phyloP scores from a whole-genome alignment of 176 grass and related monocot species.

The Eragrostis nindensis region DNA sequence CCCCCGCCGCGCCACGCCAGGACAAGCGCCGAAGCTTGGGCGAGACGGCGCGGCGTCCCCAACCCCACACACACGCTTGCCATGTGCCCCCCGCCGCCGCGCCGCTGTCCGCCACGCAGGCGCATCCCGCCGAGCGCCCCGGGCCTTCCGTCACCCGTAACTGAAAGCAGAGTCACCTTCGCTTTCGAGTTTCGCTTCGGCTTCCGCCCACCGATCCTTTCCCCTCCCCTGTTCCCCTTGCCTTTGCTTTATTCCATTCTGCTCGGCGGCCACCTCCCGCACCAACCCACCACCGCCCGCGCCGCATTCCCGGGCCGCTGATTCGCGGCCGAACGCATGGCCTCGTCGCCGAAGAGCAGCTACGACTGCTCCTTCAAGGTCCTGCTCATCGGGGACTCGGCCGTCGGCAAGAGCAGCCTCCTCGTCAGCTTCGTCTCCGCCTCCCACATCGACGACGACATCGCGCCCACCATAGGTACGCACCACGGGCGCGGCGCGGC shows the following conservation, averaged over 20 bases:
- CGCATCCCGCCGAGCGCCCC: neutral
- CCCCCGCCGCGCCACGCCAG: neutral
- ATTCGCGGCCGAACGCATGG: conserved; percentile 26
- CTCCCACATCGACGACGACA: conserved; percentile 50
- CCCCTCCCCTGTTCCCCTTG: neutral
- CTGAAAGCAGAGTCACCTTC: conserved; percentile 12
- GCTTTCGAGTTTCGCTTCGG: conserved; percentile 28
- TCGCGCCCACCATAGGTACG: conserved; percentile 72
- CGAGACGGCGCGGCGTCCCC: neutral
- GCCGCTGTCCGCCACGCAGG: conserved; percentile 22
- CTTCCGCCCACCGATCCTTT: conserved; percentile 12
- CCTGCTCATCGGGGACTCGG: conserved; percentile 79
- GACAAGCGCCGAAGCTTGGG: conserved; percentile 18
- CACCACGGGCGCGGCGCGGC: neutral
- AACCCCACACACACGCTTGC: neutral
- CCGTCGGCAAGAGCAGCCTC: conserved; percentile 83
- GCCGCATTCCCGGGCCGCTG: conserved; percentile 21
- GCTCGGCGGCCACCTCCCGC: conserved; percentile 21
- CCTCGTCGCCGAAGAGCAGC: conserved; percentile 43
- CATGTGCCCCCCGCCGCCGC: neutral
- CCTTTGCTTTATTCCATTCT: conserved; percentile 20
- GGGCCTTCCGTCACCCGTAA: conserved; percentile 21
- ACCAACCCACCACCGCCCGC: conserved; percentile 42
- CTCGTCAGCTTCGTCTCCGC: conserved; percentile 78
- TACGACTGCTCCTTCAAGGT: conserved; percentile 84